Base-by-base conservation (phyloP, 805 yeast species). In the Candida multigemmis region DNA sequence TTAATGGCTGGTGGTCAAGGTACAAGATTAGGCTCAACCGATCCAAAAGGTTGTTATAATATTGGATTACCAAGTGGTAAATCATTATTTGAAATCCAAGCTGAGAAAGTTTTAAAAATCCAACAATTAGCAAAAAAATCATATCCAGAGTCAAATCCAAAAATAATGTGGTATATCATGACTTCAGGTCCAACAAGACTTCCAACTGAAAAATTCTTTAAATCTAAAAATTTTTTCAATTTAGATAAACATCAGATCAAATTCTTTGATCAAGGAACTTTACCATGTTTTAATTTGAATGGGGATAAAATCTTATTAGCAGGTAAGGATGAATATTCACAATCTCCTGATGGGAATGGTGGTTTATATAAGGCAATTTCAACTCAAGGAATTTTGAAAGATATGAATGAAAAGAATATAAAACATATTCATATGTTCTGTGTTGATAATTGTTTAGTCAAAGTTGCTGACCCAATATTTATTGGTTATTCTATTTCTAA, bases 1-100 rank as follows among this genome's bases (percentile, higher is more conserved):
- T 63, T 91, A 27, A 79, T 91, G 82, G 96, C 99, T 8, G 99
- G 99, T 31, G 99, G 99, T 26, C 98, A 91, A 54, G 99, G 99
- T 17, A 82, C 96, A 6, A 68, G 99, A 36, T 64, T 91, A 29
- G 98, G 98, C 1, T 85, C 95, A 1, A 60, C 75, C 4, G 73
- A 62, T 14, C 99, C 99, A 19, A 91, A 91, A 54, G 99, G 99
- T 1, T 89, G 96, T 54, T 91, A 74, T 48, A 73, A 89, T 49
- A 77, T 91, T 34, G 79, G 79, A 0, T 68, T 91, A 26, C 95
- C 96, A 1, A 82, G 94, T 2, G 65, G 68, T 18, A 84, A 84
- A 50, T 73, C 94, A 1, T 60, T 91, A 32, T 91, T 91, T 54
- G 95, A 86, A 52, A 68, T 91, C 30, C 99, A 91, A 58, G 91